phyloP scores from a whole-genome alignment of 345 rosid species.

The Fremontodendron californicum region DNA sequence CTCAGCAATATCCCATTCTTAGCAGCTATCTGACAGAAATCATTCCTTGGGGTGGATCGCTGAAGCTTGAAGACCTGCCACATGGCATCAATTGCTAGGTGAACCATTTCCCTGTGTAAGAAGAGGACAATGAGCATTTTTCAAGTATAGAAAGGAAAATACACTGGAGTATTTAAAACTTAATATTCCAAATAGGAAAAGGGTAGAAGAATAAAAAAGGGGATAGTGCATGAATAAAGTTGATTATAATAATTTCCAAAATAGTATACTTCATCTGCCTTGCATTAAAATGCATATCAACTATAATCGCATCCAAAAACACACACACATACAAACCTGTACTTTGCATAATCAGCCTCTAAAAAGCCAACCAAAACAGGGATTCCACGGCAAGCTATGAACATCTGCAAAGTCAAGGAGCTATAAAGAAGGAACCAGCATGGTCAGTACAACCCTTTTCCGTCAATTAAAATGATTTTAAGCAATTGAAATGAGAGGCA shows the following conservation, averaged over 20 bases:
- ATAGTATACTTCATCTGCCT: neutral
- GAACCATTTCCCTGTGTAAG: constrained; percentile 95
- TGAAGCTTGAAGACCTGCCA: constrained; percentile 99
- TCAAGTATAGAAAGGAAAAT: constrained; percentile 6
- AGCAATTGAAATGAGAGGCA: constrained; percentile 6
- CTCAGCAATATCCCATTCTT: constrained; percentile 82
- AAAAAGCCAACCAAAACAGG: constrained; percentile 93
- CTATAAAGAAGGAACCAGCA: constrained; percentile 44
- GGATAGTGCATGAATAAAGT: neutral
- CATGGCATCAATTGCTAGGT: constrained; percentile 98
- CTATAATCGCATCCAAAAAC: neutral
- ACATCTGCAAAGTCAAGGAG: constrained; percentile 96
- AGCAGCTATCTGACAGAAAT: constrained; percentile 93
- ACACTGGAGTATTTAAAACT: neutral
- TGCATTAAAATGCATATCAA: neutral
- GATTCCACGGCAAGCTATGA: constrained; percentile 94
- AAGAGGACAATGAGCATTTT: constrained; percentile 30
- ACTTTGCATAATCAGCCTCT: constrained; percentile 93
- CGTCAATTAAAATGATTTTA: neutral
- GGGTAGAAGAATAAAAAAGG: neutral
- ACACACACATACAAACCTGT: constrained; percentile 49
- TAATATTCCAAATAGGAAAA: constrained; percentile 1
- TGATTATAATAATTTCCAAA: neutral
- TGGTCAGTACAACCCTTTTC: constrained; percentile 24
- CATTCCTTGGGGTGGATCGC: constrained; percentile 87